Percentiles rank a stretch among this genome's conserved stretches.
Conservation (phyloP, 257 asterid genomes). For the Linderniella brevidens region DNA sequence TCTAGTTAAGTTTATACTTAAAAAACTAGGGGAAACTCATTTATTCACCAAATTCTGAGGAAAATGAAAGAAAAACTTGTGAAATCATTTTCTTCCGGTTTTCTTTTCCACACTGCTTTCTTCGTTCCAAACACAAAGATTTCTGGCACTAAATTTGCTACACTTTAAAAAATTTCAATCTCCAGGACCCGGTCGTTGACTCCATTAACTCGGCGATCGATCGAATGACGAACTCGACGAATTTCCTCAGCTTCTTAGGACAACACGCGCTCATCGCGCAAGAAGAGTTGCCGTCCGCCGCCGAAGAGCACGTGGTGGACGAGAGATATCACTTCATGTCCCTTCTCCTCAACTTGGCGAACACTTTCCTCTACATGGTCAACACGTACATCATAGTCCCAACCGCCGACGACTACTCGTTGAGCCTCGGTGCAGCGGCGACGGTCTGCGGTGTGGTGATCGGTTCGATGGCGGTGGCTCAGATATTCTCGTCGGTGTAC, state of each 20-base stretch:
- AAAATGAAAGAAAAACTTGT: too few relatives aligned
- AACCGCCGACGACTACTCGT: slow-evolving; percentile 95
- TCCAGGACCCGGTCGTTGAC: slow-evolving; percentile 88
- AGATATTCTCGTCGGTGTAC: slow-evolving; percentile 89
- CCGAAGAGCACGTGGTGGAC: slow-evolving; percentile 58
- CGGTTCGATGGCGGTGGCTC: slow-evolving; percentile 98
- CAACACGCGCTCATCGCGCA: slow-evolving; percentile 99
- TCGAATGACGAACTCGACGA: slow-evolving; percentile 73
- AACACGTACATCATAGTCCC: slow-evolving; percentile 96
- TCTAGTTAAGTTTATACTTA: too few relatives aligned
- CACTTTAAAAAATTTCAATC: slow-evolving; percentile 6
- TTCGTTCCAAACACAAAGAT: too few relatives aligned
- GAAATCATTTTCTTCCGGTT: too few relatives aligned
- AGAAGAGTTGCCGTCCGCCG: slow-evolving; percentile 55
- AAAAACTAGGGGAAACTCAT: too few relatives aligned
- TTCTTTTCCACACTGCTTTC: too few relatives aligned
- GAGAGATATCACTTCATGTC: slow-evolving; percentile 83
- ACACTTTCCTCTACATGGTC: slow-evolving; percentile 94
- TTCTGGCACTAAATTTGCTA: too few relatives aligned
- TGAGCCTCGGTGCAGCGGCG: slow-evolving; percentile 95
- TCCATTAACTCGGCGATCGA: slow-evolving; percentile 69
- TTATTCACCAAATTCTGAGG: too few relatives aligned
- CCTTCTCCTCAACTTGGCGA: slow-evolving; percentile 76
- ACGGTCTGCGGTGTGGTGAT: slow-evolving; percentile 97
- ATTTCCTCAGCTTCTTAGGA: slow-evolving; percentile 75